Evolutionary conservation across 129 eudicot species (phyloP).

Genomic region (Daucus carota): DNA sequence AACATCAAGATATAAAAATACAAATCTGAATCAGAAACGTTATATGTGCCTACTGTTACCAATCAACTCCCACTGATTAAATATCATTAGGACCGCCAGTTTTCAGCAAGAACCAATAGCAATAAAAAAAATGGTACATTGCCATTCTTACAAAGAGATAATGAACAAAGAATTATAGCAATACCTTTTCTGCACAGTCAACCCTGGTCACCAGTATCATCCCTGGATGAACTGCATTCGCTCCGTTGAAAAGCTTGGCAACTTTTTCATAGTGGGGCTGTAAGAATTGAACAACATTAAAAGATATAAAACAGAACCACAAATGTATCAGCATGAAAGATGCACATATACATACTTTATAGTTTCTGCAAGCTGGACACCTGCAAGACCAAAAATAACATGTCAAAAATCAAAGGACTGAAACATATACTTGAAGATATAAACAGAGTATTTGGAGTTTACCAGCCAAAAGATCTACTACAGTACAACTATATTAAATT

Average conservation of each 20-base stretch:
- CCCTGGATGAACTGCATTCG: conserved; percentile 87
- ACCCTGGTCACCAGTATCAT: conserved; percentile 74
- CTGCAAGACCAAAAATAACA: conserved; percentile 36
- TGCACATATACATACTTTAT: conserved; percentile 51
- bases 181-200: conserved; percentile 88
- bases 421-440: background rate
- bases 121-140: background rate
- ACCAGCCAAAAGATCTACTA: background rate
- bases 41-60: background rate
- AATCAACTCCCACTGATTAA: background rate
- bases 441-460: background rate
- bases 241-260: conserved; percentile 86
- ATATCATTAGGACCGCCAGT: background rate
- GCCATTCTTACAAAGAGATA: conserved; percentile 1
- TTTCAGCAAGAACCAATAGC: background rate
- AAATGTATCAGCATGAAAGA: background rate
- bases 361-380: conserved; percentile 99
- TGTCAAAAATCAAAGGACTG: background rate
- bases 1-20: background rate
- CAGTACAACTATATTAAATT: background rate
- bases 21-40: background rate
- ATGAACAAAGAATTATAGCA: conserved; percentile 12
- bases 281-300: conserved; percentile 15
- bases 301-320: conserved; percentile 3
- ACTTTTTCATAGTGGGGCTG: conserved; percentile 97